Evolutionary conservation across 305 asterid species (phyloP).

Genomic region (Fraxinus albicans): DNA sequence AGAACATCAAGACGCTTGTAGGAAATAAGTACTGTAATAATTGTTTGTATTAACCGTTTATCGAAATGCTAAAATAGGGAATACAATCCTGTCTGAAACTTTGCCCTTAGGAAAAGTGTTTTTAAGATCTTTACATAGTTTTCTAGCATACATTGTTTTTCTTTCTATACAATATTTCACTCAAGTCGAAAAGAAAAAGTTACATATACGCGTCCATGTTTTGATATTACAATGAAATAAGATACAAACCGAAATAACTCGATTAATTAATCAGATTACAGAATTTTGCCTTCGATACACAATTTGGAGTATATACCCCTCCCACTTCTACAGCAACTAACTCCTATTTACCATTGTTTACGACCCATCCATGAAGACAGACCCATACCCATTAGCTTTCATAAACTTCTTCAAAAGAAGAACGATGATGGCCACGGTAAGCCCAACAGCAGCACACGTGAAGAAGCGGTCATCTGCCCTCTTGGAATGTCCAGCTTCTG

Average conservation of each 20-base stretch:
- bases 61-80: neutral
- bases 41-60: neutral
- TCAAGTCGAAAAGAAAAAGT: neutral
- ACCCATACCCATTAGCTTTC: conserved; percentile 73
- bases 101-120: neutral
- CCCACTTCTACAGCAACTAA: neutral
- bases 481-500: conserved; percentile 40
- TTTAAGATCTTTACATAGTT: neutral
- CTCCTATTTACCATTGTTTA: conserved; percentile 27
- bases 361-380: conserved; percentile 67
- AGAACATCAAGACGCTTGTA: neutral
- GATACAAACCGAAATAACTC: neutral
- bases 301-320: neutral
- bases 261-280: neutral
- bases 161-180: neutral
- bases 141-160: neutral
- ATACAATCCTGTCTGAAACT: neutral
- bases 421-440: conserved; percentile 63
- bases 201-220: neutral
- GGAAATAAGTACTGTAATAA: neutral
- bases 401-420: conserved; percentile 76
- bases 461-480: conserved; percentile 74
- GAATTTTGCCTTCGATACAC: neutral
- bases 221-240: neutral
- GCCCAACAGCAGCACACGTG: conserved; percentile 81